A percentile compares a stretch with the other conserved stretches of the same genome.
Evolutionary conservation across 768 basidiomycete species (phyloP).

Genomic region (Mycena galopus): DNA sequence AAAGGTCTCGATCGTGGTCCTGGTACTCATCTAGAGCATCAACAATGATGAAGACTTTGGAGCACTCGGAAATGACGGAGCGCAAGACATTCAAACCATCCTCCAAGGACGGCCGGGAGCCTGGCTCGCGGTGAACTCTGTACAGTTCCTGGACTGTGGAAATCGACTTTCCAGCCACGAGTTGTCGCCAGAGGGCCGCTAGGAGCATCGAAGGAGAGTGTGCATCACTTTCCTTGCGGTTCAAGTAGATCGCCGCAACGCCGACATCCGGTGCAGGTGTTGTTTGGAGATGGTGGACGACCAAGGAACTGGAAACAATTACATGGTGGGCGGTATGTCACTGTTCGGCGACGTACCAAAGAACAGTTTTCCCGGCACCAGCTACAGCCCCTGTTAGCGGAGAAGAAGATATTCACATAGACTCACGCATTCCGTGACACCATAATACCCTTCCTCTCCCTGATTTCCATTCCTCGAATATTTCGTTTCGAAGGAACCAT

Average conservation of each 20-base stretch:
- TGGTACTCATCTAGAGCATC: slow-evolving; percentile 22
- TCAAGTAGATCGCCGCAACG: not conserved
- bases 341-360: too few species aligned
- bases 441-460: not conserved
- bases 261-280: not conserved
- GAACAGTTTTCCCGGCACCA: slow-evolving; percentile 12
- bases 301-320: not conserved
- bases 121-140: too few species aligned
- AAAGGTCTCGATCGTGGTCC: not conserved
- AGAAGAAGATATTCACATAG: too few species aligned
- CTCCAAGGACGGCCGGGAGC: not conserved
- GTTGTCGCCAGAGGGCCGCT: slow-evolving; percentile 5
- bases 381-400: not conserved
- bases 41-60: slow-evolving; percentile 5
- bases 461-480: slow-evolving; percentile 3
- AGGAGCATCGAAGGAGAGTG: not conserved
- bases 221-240: not conserved
- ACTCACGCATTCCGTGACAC: slow-evolving; percentile 17
- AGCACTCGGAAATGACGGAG: too few species aligned
- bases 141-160: not conserved
- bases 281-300: slow-evolving; percentile 5
- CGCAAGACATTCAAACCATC: not conserved
- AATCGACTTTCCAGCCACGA: not conserved
- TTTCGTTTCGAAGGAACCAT: not conserved
- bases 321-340: too few species aligned